Percentiles rank a stretch among this genome's conserved stretches.
These are phyloP conservation scores for Sclerotinia subarctica DNA, from an alignment of 2,329 filamentous ascomycete species.

Conservation along the genomic window DNA sequence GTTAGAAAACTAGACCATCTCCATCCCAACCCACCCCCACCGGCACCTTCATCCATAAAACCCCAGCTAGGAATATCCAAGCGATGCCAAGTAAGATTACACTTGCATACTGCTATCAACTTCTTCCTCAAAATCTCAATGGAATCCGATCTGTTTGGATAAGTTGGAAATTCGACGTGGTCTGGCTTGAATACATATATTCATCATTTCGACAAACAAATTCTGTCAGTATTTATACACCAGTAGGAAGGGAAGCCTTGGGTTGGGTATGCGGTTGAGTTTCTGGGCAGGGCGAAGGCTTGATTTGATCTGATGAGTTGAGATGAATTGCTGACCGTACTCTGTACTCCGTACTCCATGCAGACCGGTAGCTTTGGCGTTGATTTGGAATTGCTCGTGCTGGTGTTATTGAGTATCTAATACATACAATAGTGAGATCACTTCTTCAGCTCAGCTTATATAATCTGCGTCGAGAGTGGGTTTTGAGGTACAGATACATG, in stretches of 20 bases:
- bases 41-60: not conserved
- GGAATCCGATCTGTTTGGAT: not conserved
- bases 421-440: not conserved
- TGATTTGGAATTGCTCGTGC: not conserved
- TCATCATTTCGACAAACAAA: not conserved
- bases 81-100: not conserved
- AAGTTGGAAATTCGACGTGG: not conserved
- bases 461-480: not conserved
- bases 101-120: too few species aligned
- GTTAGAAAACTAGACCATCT: not conserved
- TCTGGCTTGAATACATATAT: conserved; percentile 10
- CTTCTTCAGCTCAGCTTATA: not conserved
- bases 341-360: too few species aligned
- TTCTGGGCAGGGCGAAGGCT: conserved; percentile 4
- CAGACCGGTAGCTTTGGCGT: not conserved
- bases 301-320: not conserved
- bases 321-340: not conserved
- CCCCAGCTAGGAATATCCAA: not conserved
- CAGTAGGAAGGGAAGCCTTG: conserved; percentile 1
- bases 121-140: too few species aligned
- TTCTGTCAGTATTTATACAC: not conserved
- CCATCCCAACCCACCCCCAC: not conserved
- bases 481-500: not conserved
- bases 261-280: not conserved
- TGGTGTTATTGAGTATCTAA: not conserved